phyloP scores from a whole-genome alignment of 1,284 basidiomycete genomes.

The Meripilus lineatus region DNA sequence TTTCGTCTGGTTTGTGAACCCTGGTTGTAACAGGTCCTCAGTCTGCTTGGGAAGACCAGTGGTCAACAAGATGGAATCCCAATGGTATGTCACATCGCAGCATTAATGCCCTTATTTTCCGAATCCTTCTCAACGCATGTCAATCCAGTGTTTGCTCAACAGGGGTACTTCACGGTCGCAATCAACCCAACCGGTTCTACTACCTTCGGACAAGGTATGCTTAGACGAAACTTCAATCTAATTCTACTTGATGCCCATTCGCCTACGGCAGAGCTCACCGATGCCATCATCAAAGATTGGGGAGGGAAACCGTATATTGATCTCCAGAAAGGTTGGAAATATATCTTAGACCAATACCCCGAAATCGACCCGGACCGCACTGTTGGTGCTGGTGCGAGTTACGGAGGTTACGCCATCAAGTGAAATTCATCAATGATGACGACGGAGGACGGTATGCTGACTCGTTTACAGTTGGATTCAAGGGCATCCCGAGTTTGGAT shows the following conservation, averaged over 20 bases:
- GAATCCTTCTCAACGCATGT: too few species aligned
- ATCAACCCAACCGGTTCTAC: conserved; percentile 90
- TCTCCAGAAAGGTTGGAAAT: conserved; percentile 71
- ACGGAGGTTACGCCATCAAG: conserved; percentile 85
- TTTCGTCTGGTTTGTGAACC: conserved; percentile 1
- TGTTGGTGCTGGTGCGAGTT: conserved; percentile 78
- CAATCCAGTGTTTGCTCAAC: conserved; percentile 62
- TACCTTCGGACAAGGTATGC: conserved; percentile 76
- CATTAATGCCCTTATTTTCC: background rate
- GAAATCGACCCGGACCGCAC: conserved; percentile 79
- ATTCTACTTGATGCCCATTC: background rate
- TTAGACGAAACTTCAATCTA: background rate
- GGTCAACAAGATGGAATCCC: conserved; percentile 87
- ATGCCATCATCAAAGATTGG: conserved; percentile 77
- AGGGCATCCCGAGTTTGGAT: conserved; percentile 81
- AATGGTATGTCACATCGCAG: conserved; percentile 43
- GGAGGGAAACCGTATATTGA: conserved; percentile 85
- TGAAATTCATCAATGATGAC: conserved; percentile 26
- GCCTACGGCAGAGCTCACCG: conserved; percentile 62
- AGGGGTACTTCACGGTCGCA: conserved; percentile 80
- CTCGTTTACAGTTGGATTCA: conserved; percentile 76
- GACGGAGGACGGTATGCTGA: conserved; percentile 5
- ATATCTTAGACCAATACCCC: conserved; percentile 64
- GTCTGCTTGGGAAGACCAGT: conserved; percentile 77
- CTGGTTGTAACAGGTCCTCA: conserved; percentile 52